Base-by-base conservation (phyloP, 257 asterid genomes). In the Lycium ferocissimum region DNA sequence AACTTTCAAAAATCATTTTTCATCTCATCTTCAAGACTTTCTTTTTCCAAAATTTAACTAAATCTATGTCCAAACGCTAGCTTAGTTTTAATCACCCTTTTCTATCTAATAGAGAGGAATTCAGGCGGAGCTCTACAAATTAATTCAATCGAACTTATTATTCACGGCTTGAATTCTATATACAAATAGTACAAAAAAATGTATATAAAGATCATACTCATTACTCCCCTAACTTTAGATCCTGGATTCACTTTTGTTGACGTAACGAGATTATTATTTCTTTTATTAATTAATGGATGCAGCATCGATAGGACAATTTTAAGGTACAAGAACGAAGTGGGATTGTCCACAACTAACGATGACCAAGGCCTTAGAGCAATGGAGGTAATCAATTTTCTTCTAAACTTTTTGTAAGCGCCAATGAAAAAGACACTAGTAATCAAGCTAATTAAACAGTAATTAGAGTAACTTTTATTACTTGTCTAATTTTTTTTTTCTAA, bases 271-370 rank as follows among this genome's bases (percentile, higher is more conserved):
- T 37, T 67, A 66, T 26, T 37, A 88, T 4, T 79, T 0, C 4
- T 18, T 40, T 20, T 2, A 0, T 38, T 43, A 22, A 66, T 43
- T 3, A 4, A 45, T 79, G 6, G 18, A 37, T 22, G 88, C 89
- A 92, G 95, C 82, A 87, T 91, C 12, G 83, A 62, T 38, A 87
- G 92, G 90, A 92, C 91, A 7, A 86, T 90, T 78, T 82, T 91
- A 40, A 89, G 89, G 93, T 92, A 91, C 91, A 90, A 86, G 84
- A 80, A 84, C 43, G 92, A 92, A 81, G 93, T 86, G 3, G 95
- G 93, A 26, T 20, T 83, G 11, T 73, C 88, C n/a, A 85, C 83
- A 37, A n/a, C 87, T n/a, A 91, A 83, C 51, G 89, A 26, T 26
- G 33, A 90, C 6, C 89, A 85, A 90, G 92, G 90, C 85, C 76